Base-by-base conservation (phyloP, 495 filamentous ascomycete genomes). In the Podospora pseudoanserina region DNA sequence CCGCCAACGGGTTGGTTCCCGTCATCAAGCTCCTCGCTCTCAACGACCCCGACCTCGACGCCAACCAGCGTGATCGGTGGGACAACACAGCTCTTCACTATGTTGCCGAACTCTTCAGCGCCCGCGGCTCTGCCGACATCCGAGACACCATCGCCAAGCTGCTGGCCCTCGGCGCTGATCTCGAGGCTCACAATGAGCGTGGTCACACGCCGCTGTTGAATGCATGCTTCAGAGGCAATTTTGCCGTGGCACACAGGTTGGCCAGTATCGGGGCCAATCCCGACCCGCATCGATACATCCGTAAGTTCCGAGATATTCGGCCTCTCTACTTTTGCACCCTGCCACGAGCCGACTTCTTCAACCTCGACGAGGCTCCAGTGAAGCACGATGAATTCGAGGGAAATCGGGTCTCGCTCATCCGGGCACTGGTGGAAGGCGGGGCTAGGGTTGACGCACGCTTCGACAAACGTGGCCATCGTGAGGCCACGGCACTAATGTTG, bases 51-150 rank as follows among this genome's bases (percentile, higher is more conserved):
- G 67, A 66, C 44, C 66, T 76, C 60, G 67, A 73, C 58, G 66
- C 71, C 54, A 69, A 76, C 66, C 65, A 72, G 67, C 70, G 69
- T 0, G 75, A 74, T 60, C 57, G 62, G 11, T 67, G 64, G 58
- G 73, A 66, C 2, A 73, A 74, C 63, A 74, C 72, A 49, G 75
- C 75, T 2, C 70, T 76, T 16, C 73, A 76, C 61, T 76, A 73
- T 28, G 67, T 71, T 49, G 58, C 71, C 18, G 68, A 68, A 26
- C 65, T 73, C 11, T 74, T 64, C 69, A 62, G 58, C 56, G 18
- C 70, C 5, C 72, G 72, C 5, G 69, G 72, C 39, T 68, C 67
- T 11, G 66, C 63, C 26, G 68, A 68, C 9, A 71, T 73, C 49
- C 58, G 69, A 5, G 65, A 73, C 61, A 73, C 73, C 56, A 66